Evolutionary conservation across 305 asterid genomes (phyloP), one percentile per base, ranked within the genome.

Genomic region (Fraxinus baroniana): DNA sequence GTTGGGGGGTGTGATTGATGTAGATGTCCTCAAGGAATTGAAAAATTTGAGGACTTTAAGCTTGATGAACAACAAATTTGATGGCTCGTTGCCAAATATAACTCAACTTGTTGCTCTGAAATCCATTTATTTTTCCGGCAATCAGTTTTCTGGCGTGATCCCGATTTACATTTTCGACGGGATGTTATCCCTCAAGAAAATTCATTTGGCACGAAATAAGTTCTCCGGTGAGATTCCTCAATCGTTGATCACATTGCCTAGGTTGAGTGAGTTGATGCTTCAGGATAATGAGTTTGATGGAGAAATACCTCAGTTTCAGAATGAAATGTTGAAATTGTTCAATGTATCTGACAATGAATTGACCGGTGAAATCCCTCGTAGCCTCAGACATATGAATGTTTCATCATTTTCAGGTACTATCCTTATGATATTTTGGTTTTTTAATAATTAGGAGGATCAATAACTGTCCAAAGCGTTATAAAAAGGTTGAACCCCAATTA

Each of bases 191-290:
- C 79, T 93, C 86, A 89, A 85, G 89, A 90, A 89, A 64, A 77
- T 93, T 64, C 85, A 91, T 78, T 20, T 93, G 89, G 86, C 88
- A 0, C 78, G 83, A 74, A 93, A 93, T 82, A 33, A 72, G 4
- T 86, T 93, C 3, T 78, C 84, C 0, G 97, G 97, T 1, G n/a
- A n/a, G 22, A 88, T 93, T 60, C 95, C 97, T 0, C 30, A n/a
- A 2, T 84, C 94, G 0, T 78, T 91, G 13, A 74, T 83, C 8
- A 49, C 52, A 1, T 81, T 90, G 88, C 91, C 89, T 6, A 85
- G 74, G 86, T 89, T 93, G 10, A 79, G 44, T n/a, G 94, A 90
- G 82, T 49, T 93, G 82, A 83, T 32, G 86, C 85, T 93, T 68
- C 84, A 90, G 28, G 82, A 88, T 36, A 93, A 93, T 55, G 55